A percentile compares a stretch with the other conserved stretches of the same genome.
phyloP scores from a whole-genome alignment of 805 yeast species.

The Yamadazyma endophytica region DNA sequence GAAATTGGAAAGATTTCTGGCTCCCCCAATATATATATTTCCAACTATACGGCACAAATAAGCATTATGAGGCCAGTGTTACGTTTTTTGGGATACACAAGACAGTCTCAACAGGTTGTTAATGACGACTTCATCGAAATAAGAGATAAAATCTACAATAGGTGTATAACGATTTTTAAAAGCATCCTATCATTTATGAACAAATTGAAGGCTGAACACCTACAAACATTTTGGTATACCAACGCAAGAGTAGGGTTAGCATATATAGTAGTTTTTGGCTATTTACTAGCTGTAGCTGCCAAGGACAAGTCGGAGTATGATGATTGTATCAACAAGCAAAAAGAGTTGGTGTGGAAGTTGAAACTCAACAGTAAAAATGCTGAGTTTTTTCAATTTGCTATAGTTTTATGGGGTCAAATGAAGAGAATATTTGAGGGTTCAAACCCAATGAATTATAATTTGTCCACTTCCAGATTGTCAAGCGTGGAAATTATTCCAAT shows the following conservation, averaged over 20 bases:
- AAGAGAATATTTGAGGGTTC: constrained; percentile 1
- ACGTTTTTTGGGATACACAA: constrained; percentile 26
- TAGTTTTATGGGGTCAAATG: constrained; percentile 9
- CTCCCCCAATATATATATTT: constrained; percentile 64
- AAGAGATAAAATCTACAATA: constrained; percentile 73
- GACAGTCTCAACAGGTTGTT: constrained; percentile 41
- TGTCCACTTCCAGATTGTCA: too few relatives aligned
- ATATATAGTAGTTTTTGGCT: constrained; percentile 9
- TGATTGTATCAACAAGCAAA: constrained; percentile 6
- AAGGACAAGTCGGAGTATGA: constrained; percentile 5
- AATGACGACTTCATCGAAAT: constrained; percentile 75
- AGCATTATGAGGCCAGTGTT: constrained; percentile 44
- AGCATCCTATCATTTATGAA: constrained; percentile 7
- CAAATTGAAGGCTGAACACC: constrained; percentile 72
- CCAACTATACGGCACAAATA: constrained; percentile 84
- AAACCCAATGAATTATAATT: too few relatives aligned
- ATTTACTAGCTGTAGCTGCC: constrained; percentile 5
- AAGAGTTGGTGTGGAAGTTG: constrained; percentile 10
- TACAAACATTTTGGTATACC: constrained; percentile 87
- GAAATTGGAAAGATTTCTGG: constrained; percentile 61
- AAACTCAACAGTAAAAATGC: constrained; percentile 12
- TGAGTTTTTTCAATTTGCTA: constrained; percentile 9
- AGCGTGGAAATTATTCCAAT: too few relatives aligned
- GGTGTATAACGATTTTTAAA: constrained; percentile 54
- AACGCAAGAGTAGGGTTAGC: constrained; percentile 9